phyloP scores from a whole-genome alignment of 345 rosid species.

The Sapria himalayana region DNA sequence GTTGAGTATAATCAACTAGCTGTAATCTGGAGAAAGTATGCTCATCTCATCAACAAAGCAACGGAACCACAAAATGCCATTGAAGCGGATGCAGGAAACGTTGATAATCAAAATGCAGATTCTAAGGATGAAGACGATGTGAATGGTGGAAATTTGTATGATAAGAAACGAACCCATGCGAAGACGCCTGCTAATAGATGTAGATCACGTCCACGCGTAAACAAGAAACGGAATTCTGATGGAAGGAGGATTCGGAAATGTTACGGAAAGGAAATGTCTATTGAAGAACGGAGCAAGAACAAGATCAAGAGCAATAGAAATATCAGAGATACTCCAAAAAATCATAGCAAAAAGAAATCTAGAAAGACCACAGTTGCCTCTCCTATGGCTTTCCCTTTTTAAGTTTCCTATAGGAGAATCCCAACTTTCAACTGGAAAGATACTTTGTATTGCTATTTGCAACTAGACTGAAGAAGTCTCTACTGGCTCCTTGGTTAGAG shows the following conservation, averaged over 20 bases:
- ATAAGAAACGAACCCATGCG: slow-evolving; percentile 7
- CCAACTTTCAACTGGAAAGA: no score
- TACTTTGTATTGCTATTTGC: no score
- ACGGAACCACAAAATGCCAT: slow-evolving; percentile 21
- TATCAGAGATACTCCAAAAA: no score
- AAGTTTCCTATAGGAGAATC: no score
- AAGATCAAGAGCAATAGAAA: no score
- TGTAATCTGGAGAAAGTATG: slow-evolving; percentile 34
- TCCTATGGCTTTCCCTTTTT: no score
- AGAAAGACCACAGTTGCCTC: no score
- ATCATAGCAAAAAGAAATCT: no score
- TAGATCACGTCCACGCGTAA: no score
- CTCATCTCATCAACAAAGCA: slow-evolving; percentile 57
- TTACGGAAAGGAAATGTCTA: slow-evolving; percentile 8
- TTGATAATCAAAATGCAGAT: slow-evolving; percentile 15
- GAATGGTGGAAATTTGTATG: slow-evolving; percentile 8
- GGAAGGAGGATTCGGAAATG: neutral
- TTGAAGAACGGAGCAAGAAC: no score
- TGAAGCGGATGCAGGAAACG: slow-evolving; percentile 15
- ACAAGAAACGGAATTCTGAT: slow-evolving; percentile 3
- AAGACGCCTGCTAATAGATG: slow-evolving; percentile 6
- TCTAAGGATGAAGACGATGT: slow-evolving; percentile 16
- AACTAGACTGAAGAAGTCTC: no score
- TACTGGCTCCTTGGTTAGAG: no score
- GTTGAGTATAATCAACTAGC: slow-evolving; percentile 36